Evolutionary conservation across 352 stramenopile species (phyloP), one percentile per base, ranked within the genome.

Genomic region (Phytophthora ohioensis): DNA sequence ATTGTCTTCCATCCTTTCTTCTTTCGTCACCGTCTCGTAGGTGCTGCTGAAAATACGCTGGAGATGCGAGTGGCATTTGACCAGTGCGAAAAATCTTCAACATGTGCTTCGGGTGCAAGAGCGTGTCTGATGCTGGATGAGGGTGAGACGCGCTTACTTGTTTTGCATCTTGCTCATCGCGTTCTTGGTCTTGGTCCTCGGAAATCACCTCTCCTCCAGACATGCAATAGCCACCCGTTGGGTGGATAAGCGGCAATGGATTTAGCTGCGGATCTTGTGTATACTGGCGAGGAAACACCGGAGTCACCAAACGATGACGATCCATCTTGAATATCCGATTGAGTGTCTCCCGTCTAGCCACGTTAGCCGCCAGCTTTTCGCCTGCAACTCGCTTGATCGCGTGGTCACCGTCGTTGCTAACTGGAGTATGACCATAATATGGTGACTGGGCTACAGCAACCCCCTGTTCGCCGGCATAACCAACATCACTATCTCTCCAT

Each of bases 281-380:
- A 49, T 61, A 64, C 34, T 48, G 67, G 32, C 56, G 61, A 61
- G 68, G 71, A 74, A 89, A 84, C 10, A 67, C 73, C 7, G 85
- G 85, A 3, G 81, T 91, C 47, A 91, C 48, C 36, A 93, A 71
- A 9, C 83, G 83, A 52, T 85, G 81, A 3, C 85, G 83, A 10
- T 91, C 82, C 81, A 93, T 90, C 43, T 90, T 87, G 56, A 93
- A 91, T n/a, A 78, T 58, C 1, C 85, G 76, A 15, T 42, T 80
- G 3, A 81, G 82, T 4, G 82, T 86, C 34, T 78, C 68, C 4
- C 66, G 70, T 15, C 69, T 73, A 32, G 74, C 69, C 35, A 89
- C 69, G 10, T 65, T 59, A 7, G 57, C 41, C 7, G 80, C 77
- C 9, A 80, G 11, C 10, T 30, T 57, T 27, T 75, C 55, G 1